Base-by-base conservation (phyloP, 495 filamentous ascomycete genomes). In the Xylaria telfairii region DNA sequence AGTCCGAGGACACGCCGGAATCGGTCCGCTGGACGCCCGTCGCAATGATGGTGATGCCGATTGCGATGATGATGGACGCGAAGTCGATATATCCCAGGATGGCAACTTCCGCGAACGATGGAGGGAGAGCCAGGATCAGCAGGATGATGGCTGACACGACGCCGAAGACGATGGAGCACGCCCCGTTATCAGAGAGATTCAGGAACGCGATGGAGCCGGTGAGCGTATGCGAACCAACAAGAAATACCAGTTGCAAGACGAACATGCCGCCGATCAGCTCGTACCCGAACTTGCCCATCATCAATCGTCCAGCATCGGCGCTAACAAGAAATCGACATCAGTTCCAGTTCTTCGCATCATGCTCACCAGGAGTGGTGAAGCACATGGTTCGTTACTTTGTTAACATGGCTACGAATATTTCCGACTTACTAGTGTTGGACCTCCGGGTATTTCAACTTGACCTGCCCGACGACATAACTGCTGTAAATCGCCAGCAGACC, bases 401-500 rank as follows among this genome's bases (percentile, higher is more conserved):
- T 24, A 49, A 24, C 46, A 49, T 30, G 12, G 51, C 17, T 30
- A 12, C 15, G 10, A 60, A 17, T 13, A 37, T 54, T 34, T 64
- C 10, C 19, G 4, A 70, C 68, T 65, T 70, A 70, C 68, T 94
- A 90, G 78, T 90, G 89, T 67, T 88, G 82, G 46, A 95, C 88
- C n/a, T 91, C 82, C 0, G 93, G 93, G 74, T 89, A 90, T 67
- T 82, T 85, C 60, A 89, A 72, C 77, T 94, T 95, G 77, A 96
- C 90, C 78, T 94, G 91, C 26, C 90, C 92, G 71, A 95, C 87
- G 41, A 94, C 86, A 70, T 90, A 92, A 72, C 91, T 91, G 21
- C 91, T 93, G 79, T 95, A 96, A 46, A 90, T 90, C 49, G 92
- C 88, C 13, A 92, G 71, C 26, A 91, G 75, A 21, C 92, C 92